Evolutionary conservation across 352 stramenopile genomes (phyloP), one percentile per base, ranked within the genome.

Genomic region (Pythium volutum): DNA sequence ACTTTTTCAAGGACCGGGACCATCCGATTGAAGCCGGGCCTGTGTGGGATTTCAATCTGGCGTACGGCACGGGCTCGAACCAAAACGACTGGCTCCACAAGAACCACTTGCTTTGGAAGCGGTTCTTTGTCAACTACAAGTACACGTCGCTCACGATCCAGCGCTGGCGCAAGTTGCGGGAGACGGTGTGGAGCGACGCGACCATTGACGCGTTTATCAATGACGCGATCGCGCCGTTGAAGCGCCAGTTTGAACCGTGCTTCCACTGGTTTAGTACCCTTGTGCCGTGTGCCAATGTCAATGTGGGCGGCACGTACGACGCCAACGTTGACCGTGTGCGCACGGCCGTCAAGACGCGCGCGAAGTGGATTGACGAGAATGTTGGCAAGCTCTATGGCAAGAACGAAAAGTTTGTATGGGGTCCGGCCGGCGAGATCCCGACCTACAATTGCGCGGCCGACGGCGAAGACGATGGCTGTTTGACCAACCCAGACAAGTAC

Each of bases 31-130:
- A 90, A 46, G 82, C 82, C n/a, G 82, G 83, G 1, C 83, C 83
- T 0, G 83, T 93, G 9, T 93, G 83, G 83, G 83, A 93, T 41
- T 65, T 93, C 18, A 91, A 93, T 58, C 50, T 93, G 36, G 83
- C 79, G n/a, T 93, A 88, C 66, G 83, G 83, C 55, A 87, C 79
- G 27, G 83, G 83, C 7, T 72, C 79, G 12, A 65, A 79, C 62
- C 78, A 84, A 27, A 58, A 74, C 39, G 71, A 82, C 54, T 93
- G 81, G 83, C 80, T 88, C 59, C 89, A 75, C 66, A 68, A 64
- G 20, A 74, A 79, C 58, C 84, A 87, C 59, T 83, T 77, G 16
- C 79, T 79, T 49, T 92, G 82, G 82, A 90, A 88, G 61, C 82
- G 82, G 3, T 62, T 92, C 38, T 77, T 87, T 64, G 85, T 78